Base-by-base conservation (phyloP, 768 basidiomycete species). In the Suillus cothurnatus region DNA sequence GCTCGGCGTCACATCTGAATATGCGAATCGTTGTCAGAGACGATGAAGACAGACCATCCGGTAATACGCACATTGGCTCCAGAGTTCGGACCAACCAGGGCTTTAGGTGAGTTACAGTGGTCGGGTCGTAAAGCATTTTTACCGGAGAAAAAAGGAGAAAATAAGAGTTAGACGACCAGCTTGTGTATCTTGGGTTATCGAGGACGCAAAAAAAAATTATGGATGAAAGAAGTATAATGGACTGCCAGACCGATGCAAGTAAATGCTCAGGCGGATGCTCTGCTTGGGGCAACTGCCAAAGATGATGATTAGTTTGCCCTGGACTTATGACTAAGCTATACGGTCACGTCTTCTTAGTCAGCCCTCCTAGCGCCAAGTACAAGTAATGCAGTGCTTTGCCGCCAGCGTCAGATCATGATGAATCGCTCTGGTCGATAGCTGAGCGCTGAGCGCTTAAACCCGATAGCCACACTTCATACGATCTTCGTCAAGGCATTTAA, bases 1-100 rank as follows among this genome's bases (percentile, higher is more conserved):
- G 95, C 74, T 99, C 97, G 49, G 97, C 97, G 75, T 99, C 97
- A 77, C 94, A 97, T 84, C 96, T 97, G 69, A 19, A 61, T 67
- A 57, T 60, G 36, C n/a, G 64, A 34, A 59, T 39, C n/a, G 67
- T 50, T 61, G 58, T 7, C n/a, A 59, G 17, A 6, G 17, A 53
- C 38, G 23, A 62, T 39, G 63, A 45, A 66, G 45, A 1, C 6
- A 4, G 57, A 69, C 61, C 31, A 32, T 66, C 23, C 21, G 52
- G 47, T 68, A 59, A 73, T 64, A 56, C 47, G 78, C 86, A 95
- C 95, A 98, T 95, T 67, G 95, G 95, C 76, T 95, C 95, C 49
- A 98, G 86, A 0, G 91, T 92, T 67, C 86, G 85, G 56, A 95
- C 84, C 53, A 98, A 88, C 95, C 95, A 98, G 69, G 90, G 86